A percentile compares a stretch with the other conserved stretches of the same genome.
Evolutionary conservation across 1,284 basidiomycete species (phyloP).

Genomic region (Dichomitus squalens): DNA sequence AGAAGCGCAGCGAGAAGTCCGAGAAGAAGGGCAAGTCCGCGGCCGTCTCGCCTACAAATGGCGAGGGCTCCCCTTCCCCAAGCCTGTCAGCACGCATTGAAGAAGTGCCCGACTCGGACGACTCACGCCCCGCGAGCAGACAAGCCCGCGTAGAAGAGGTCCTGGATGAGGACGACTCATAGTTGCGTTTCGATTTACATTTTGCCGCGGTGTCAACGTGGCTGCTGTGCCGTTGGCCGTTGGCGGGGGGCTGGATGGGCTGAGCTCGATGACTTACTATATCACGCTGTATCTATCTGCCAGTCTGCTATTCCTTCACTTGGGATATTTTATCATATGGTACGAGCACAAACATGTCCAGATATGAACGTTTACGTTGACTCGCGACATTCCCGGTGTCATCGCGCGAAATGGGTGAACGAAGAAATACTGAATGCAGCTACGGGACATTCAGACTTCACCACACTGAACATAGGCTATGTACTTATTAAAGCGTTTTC

Average conservation of each 20-base stretch:
- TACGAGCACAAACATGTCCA: neutral
- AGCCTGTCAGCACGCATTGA: slow-evolving; percentile 39
- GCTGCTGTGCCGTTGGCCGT: neutral
- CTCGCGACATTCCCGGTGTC: no score
- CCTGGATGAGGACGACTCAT: slow-evolving; percentile 34
- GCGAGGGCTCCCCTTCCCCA: slow-evolving; percentile 21
- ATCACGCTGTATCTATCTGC: slow-evolving; percentile 28
- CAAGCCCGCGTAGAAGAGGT: slow-evolving; percentile 47
- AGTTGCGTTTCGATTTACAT: slow-evolving; percentile 6
- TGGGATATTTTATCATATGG: slow-evolving; percentile 14
- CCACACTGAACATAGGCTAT: no score
- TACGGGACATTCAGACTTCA: no score
- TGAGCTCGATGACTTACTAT: slow-evolving; percentile 7
- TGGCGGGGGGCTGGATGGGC: neutral
- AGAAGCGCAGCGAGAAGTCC: slow-evolving; percentile 60
- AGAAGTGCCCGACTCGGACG: slow-evolving; percentile 54
- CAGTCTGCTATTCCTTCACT: slow-evolving; percentile 16
- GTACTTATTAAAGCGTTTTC: no score
- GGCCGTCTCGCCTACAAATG: slow-evolving; percentile 20
- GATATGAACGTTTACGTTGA: no score
- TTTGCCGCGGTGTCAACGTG: neutral
- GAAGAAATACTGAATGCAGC: no score
- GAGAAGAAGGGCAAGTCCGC: slow-evolving; percentile 36
- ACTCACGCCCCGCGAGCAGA: slow-evolving; percentile 62
- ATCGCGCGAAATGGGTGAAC: no score